Evolutionary conservation across 257 asterid species (phyloP).

Genomic region (Solanum chmielewskii): DNA sequence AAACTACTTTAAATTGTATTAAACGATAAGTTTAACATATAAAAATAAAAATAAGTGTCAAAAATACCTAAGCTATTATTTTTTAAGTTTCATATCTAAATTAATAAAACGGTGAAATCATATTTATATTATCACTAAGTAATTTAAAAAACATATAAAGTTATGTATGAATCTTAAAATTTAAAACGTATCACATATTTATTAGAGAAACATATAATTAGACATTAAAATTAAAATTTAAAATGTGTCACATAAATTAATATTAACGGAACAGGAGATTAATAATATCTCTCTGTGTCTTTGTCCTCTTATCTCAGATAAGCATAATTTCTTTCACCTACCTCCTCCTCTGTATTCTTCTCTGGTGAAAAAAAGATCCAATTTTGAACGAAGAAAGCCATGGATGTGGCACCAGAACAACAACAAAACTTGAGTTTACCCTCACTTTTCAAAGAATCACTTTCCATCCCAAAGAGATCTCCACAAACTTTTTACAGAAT

Average conservation of each 20-base stretch:
- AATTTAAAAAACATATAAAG: no score
- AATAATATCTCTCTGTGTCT: not conserved
- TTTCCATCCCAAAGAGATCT: slow-evolving; percentile 69
- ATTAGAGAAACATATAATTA: no score
- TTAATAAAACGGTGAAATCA: no score
- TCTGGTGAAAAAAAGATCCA: not conserved
- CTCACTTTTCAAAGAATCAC: slow-evolving; percentile 57
- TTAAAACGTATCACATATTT: not conserved
- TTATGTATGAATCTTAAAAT: no score
- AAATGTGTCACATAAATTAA: no score
- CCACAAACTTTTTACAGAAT: slow-evolving; percentile 73
- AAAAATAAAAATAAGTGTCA: no score
- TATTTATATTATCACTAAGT: no score
- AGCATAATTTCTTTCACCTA: not conserved
- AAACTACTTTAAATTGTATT: no score
- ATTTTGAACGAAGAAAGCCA: not conserved
- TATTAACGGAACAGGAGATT: accelerated
- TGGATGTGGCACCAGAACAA: slow-evolving; percentile 79
- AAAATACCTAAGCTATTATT: no score
- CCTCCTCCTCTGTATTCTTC: not conserved
- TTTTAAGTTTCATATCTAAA: no score
- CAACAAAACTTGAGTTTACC: slow-evolving; percentile 52
- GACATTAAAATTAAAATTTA: no score
- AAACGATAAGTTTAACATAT: not conserved
- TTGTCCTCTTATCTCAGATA: not conserved